Percentiles rank a stretch among this genome's conserved stretches.
phyloP scores from a whole-genome alignment of 768 basidiomycete genomes.

The Rhizopogon roseolus region DNA sequence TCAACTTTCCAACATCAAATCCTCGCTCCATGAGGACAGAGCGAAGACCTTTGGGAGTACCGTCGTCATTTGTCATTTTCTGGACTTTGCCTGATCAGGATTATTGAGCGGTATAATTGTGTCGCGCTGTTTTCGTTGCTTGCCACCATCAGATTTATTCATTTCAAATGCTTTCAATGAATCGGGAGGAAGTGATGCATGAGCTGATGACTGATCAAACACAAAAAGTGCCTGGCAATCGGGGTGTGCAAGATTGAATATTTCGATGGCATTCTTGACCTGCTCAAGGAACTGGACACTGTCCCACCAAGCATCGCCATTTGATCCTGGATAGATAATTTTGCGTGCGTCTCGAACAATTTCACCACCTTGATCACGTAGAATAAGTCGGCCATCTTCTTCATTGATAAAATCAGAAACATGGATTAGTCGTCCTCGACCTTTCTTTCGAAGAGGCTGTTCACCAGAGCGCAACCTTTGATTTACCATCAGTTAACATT shows the following conservation, averaged over 20 bases:
- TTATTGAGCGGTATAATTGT: slow-evolving; percentile 33
- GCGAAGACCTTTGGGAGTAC: slow-evolving; percentile 31
- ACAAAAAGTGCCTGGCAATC: slow-evolving; percentile 30
- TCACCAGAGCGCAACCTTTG: slow-evolving; percentile 2
- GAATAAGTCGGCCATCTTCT: slow-evolving; percentile 25
- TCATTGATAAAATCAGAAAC: slow-evolving; percentile 35
- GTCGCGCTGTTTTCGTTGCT: slow-evolving; percentile 20
- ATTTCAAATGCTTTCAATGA: slow-evolving; percentile 38
- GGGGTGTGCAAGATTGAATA: slow-evolving; percentile 32
- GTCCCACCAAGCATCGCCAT: slow-evolving; percentile 13
- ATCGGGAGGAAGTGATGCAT: slow-evolving; percentile 31
- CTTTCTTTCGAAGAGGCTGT: slow-evolving; percentile 27
- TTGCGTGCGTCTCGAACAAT: slow-evolving; percentile 15
- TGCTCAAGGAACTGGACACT: slow-evolving; percentile 3
- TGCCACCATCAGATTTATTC: slow-evolving; percentile 37
- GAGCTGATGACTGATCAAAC: slow-evolving; percentile 40
- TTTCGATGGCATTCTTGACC: slow-evolving; percentile 15
- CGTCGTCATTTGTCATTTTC: slow-evolving; percentile 28
- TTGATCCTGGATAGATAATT: slow-evolving; percentile 13
- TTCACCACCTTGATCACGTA: background rate
- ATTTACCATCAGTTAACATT: too few relatives aligned
- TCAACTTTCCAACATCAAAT: slow-evolving; percentile 28
- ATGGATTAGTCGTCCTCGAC: slow-evolving; percentile 29
- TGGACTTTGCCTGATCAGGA: slow-evolving; percentile 27
- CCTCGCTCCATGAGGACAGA: slow-evolving; percentile 33